Evolutionary conservation across 768 basidiomycete genomes (phyloP).

Genomic region (Multifurca ochricompacta): DNA sequence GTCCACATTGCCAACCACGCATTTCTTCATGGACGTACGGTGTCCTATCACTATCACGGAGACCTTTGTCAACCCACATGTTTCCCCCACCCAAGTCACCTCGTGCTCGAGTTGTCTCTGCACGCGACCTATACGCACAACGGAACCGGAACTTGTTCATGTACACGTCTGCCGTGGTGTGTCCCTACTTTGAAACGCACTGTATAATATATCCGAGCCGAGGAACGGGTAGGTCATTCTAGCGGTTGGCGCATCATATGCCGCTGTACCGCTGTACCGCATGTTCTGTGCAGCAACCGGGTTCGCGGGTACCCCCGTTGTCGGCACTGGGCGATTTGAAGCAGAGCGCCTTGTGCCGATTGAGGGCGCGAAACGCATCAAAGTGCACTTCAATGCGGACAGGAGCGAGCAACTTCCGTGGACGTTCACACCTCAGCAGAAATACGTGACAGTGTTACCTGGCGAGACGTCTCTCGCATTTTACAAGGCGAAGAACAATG

Average conservation of each 20-base stretch:
- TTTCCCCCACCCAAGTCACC: constrained; percentile 6
- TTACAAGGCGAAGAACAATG: constrained; percentile 85
- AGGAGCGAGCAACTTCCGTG: constrained; percentile 84
- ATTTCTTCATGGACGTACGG: too few relatives aligned
- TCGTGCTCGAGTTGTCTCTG: constrained; percentile 26
- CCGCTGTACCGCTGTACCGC: constrained; percentile 93
- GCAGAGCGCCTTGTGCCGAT: constrained; percentile 79
- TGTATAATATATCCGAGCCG: neutral
- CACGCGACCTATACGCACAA: constrained; percentile 41
- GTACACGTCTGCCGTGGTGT: constrained; percentile 77
- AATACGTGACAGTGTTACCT: constrained; percentile 81
- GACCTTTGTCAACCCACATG: constrained; percentile 5
- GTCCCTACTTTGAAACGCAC: constrained; percentile 25
- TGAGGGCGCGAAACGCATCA: constrained; percentile 64
- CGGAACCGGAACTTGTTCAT: constrained; percentile 70
- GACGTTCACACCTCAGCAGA: constrained; percentile 88
- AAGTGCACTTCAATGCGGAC: constrained; percentile 95
- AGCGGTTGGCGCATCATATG: constrained; percentile 85
- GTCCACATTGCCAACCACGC: too few relatives aligned
- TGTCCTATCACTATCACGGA: neutral
- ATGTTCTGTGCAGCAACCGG: constrained; percentile 98
- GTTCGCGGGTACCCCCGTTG: constrained; percentile 90
- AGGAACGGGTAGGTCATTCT: constrained; percentile 53
- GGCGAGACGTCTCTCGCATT: constrained; percentile 97
- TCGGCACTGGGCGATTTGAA: constrained; percentile 76